Base-by-base conservation (phyloP, 345 rosid species). In the Lenwebbia sp. region DNA sequence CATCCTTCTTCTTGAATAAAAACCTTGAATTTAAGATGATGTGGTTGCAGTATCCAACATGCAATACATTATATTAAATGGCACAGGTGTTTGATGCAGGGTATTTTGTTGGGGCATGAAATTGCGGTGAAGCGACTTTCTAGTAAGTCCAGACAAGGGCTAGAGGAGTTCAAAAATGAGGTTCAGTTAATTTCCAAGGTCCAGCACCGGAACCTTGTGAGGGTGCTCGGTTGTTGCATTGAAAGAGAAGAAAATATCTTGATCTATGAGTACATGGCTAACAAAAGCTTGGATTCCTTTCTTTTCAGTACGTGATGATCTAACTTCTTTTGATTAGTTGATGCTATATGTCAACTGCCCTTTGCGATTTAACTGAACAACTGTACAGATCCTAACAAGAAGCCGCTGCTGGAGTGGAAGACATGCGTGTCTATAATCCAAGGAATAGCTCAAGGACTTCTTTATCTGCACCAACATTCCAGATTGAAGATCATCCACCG, bases 161-260 rank as follows among this genome's bases (percentile, higher is more conserved):
- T 86, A 11, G 76, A 65, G n/a, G 89, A 89, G 84, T 89, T 89
- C 65, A 84, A 60, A 19, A 87, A 87, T 52, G 91, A 89, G 86
- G 85, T 87, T 15, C 41, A 22, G 54, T 54, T 89, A 83, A 85
- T 89, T 50, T 33, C 87, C 25, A 87, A 82, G 60, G 88, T 89
- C 75, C 91, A 89, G 26, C 89, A 89, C 60, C 74, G 83, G 47
- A 89, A 89, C 33, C 88, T 89, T 76, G 88, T 89, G 41, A 87
- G 82, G 50, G 84, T 89, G 37, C 50, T 87, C 1, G 87, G 91
- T 12, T 89, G 88, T 49, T 87, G 89, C 82, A 70, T 88, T 44
- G 44, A 87, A 10, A 82, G 50, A 76, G 87, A 82, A 7, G 89
- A 89, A 17, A 84, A 60, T 28, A 88, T 89, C 82, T 44, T 89